phyloP scores from a whole-genome alignment of 805 yeast genomes.

The Nematodospora valgi region DNA sequence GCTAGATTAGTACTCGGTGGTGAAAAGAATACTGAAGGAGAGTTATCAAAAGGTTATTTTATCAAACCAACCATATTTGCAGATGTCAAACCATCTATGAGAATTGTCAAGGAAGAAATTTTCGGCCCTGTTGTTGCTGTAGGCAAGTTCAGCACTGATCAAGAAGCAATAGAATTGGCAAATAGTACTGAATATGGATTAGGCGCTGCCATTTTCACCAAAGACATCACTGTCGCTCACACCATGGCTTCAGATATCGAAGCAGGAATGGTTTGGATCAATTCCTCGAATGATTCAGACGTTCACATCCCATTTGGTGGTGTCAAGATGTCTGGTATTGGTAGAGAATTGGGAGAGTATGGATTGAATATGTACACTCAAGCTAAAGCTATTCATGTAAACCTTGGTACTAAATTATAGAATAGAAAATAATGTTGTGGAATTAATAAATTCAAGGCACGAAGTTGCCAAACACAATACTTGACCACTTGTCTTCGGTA shows the following conservation, averaged over 20 bases:
- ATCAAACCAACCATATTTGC: conserved; percentile 75
- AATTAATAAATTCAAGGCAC: too few relatives aligned
- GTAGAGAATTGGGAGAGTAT: conserved; percentile 76
- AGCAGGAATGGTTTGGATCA: conserved; percentile 46
- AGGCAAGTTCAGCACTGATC: conserved; percentile 61
- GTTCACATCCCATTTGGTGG: conserved; percentile 70
- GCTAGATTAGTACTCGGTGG: conserved; percentile 42
- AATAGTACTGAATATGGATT: conserved; percentile 75
- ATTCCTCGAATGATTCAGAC: conserved; percentile 44
- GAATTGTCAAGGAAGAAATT: conserved; percentile 74
- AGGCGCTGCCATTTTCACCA: conserved; percentile 78
- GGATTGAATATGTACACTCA: conserved; percentile 72
- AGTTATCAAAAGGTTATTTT: conserved; percentile 53
- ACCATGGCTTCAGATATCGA: conserved; percentile 50
- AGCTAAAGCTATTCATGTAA: conserved; percentile 74
- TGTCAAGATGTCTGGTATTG: conserved; percentile 73
- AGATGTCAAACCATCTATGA: conserved; percentile 62
- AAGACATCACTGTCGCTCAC: conserved; percentile 64
- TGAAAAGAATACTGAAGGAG: conserved; percentile 38
- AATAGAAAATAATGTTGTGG: too few relatives aligned
- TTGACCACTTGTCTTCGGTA: too few relatives aligned
- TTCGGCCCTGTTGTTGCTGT: conserved; percentile 83
- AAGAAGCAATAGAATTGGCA: conserved; percentile 66
- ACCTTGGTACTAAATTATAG: conserved; percentile 46
- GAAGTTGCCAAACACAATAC: too few relatives aligned